Percentiles rank a stretch among this genome's conserved stretches.
Conservation (phyloP, 352 stramenopile genomes). For the Globisporangium carolinianum region DNA sequence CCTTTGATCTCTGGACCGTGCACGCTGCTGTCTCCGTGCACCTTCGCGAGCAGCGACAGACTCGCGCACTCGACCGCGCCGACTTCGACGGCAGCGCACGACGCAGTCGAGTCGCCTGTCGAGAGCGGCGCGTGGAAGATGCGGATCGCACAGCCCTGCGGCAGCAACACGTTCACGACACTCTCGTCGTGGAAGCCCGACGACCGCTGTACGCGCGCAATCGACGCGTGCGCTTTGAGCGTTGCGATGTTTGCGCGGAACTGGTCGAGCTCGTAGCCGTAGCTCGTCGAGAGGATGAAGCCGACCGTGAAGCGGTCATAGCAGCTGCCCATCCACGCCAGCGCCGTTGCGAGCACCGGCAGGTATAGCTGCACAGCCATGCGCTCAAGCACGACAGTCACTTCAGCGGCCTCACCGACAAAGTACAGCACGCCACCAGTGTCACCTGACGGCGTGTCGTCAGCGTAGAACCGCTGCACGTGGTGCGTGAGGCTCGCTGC, state of each 20-base stretch:
- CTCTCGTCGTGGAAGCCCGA: conserved; percentile 9
- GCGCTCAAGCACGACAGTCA: conserved; percentile 22
- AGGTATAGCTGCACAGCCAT: conserved; percentile 30
- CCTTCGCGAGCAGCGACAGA: conserved; percentile 9
- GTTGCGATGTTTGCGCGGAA: conserved; percentile 53
- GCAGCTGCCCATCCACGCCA: conserved; percentile 32
- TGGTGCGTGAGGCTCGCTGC: conserved; percentile 37
- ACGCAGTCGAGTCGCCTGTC: background rate
- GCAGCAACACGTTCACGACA: conserved; percentile 16
- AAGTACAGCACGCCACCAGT: conserved; percentile 8
- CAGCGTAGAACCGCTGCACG: conserved; percentile 33
- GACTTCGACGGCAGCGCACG: conserved; percentile 9
- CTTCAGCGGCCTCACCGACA: conserved; percentile 13
- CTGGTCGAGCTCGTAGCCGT: conserved; percentile 46
- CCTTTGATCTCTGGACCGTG: conserved; percentile 38
- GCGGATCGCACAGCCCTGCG: conserved; percentile 29
- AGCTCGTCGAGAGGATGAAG: conserved; percentile 59
- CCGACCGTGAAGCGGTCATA: conserved; percentile 45
- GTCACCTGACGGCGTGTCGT: conserved; percentile 2
- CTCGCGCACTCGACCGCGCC: conserved; percentile 13
- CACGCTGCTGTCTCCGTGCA: background rate
- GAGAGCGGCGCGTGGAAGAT: conserved; percentile 33
- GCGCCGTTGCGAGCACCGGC: conserved; percentile 28
- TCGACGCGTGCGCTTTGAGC: conserved; percentile 28
- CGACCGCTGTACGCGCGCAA: conserved; percentile 18